Conservation (phyloP, 192 early-diverging fungal genomes). For the Glomus cerebriforme region DNA sequence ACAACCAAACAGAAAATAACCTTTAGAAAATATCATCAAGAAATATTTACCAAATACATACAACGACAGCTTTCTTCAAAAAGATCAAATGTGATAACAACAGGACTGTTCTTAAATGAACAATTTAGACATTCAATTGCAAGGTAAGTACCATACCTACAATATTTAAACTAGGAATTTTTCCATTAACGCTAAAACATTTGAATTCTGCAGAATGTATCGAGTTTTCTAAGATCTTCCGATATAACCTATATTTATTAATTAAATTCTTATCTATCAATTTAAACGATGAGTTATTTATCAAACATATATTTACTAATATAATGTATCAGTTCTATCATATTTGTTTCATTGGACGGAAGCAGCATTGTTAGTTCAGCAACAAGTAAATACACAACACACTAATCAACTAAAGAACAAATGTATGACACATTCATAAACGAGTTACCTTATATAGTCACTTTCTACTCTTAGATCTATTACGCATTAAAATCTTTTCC, state of each 20-base stretch:
- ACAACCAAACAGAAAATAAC: too few species aligned
- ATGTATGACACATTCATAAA: neutral
- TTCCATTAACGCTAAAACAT: neutral
- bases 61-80: neutral
- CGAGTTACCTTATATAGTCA: constrained; percentile 32
- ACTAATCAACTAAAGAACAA: neutral
- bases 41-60: neutral
- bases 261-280: constrained; percentile 11
- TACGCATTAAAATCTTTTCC: constrained; percentile 66
- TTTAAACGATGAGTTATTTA: constrained; percentile 16
- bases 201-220: neutral
- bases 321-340: neutral
- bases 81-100: neutral
- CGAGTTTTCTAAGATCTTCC: neutral
- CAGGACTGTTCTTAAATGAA: neutral
- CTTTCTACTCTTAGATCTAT: constrained; percentile 43
- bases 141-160: neutral
- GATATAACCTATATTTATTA: neutral
- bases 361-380: constrained; percentile 13
- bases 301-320: neutral
- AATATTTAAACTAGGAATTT: neutral
- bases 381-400: neutral
- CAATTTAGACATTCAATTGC: neutral
- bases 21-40: neutral
- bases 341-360: constrained; percentile 1